Base-by-base conservation (phyloP, 768 basidiomycete genomes). In the Collybia sordida region DNA sequence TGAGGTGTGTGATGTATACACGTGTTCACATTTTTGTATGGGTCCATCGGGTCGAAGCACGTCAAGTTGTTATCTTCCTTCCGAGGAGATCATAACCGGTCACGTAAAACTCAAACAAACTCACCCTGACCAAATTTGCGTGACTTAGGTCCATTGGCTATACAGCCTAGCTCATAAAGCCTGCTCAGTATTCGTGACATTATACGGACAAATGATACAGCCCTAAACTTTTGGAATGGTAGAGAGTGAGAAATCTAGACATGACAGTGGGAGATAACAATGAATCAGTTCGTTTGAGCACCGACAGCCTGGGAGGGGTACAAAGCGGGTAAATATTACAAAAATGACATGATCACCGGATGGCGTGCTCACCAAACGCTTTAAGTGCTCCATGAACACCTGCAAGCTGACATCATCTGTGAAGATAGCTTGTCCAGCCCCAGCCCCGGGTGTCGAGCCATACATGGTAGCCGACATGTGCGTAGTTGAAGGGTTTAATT, bases 381-480 rank as follows among this genome's bases (percentile, higher is more conserved):
- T 97, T 70, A 98, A 73, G 73, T 95, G 91, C 63, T 97, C 95
- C 94, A 94, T 95, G 76, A 97, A 96, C 49, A 95, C 90, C 68
- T 95, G 92, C 71, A 98, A 80, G 65, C 93, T 97, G 54, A 98
- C 96, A 68, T 99, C 96, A 64, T 98, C 97, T 48, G 97, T 99
- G 68, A 98, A 97, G 68, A 99, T 98, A 14, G 93, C 91, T 68
- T 93, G 90, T 4, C 95, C 95, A 2, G 81, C 72, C 7, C 78
- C 78, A 8, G 81, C 81, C 17, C 80, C 79, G 12, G 83, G 77
- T 7, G 81, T 77, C 3, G 84, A 79, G n/a, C 93, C 92, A 67
- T 95, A 95, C 83, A 95, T 92, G 51, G 83, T 83, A 54, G 82
- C 81, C 19, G 90, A 89, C 88, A 97, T 93, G 66, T 99, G 96